A percentile compares a stretch with the other conserved stretches of the same genome.
phyloP scores from a whole-genome alignment of 331 rosid genomes.

The Telfairia occidentalis region DNA sequence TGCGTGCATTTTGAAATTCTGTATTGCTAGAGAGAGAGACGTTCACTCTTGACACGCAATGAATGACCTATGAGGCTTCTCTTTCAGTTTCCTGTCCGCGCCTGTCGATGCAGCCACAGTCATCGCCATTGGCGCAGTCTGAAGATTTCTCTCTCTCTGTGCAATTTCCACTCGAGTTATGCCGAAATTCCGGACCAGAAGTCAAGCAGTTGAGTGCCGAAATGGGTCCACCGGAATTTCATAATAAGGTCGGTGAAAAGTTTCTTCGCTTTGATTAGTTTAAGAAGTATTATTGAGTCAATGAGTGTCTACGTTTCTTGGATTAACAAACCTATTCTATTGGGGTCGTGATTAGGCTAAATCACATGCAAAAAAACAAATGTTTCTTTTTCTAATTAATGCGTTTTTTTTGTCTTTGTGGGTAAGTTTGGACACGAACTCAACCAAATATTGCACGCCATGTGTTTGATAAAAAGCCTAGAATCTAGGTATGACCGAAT shows the following conservation, averaged over 20 bases:
- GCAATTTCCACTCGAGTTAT: not conserved
- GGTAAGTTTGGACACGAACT: not conserved
- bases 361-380: conserved; percentile 8
- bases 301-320: not conserved
- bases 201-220: not conserved
- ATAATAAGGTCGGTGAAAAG: conserved; percentile 10
- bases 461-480: conserved; percentile 9
- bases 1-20: not conserved
- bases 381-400: not conserved
- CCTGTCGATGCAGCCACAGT: not conserved
- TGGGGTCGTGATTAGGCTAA: not conserved
- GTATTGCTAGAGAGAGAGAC: not conserved
- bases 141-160: not conserved
- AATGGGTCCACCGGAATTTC: conserved; percentile 9
- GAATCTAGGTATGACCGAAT: not conserved
- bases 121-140: not conserved
- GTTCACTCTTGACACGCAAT: not conserved
- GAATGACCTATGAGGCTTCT: not conserved
- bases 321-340: not conserved
- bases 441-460: not conserved
- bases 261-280: not conserved
- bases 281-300: not conserved
- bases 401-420: not conserved
- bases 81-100: not conserved
- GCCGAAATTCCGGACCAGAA: not conserved